Base-by-base conservation (phyloP, 2,329 filamentous ascomycete species). In the Stachybotrys chartarum region DNA sequence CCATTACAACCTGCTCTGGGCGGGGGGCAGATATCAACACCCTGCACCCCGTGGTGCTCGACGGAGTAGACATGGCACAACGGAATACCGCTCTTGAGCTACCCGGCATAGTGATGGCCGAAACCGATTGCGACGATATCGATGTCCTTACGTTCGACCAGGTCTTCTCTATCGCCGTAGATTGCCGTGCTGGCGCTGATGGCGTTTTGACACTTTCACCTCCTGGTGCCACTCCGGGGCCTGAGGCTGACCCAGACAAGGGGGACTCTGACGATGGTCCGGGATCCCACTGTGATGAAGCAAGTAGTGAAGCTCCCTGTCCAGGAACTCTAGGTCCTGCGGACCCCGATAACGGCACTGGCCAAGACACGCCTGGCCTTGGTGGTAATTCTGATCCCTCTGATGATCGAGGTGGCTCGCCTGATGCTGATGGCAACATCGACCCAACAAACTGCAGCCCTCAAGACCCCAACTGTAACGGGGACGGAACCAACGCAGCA, bases 31-130 rank as follows among this genome's bases (percentile, higher is more conserved):
- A 56, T 49, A 66, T 72, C 42, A 60, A 60, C 30, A 60, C 61
- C 11, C 60, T 72, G 46, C 58, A 69, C 55, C 69, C 68, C 3
- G 63, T 70, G 30, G 61, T 69, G 32, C 57, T 70, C 51, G 60
- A 60, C 32, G 57, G 60, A 5, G 55, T 52, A 14, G 51, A 54
- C 30, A 39, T 58, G 17, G 39, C 48, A 12, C 54, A 58, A 17
- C 57, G 55, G 30, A 60, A 60, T 1, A 39, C 56, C 12, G 42
- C 54, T 11, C 47, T 55, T 18, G 51, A 54, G 5, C 47, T 57
- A 7, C 45, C 47, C 2, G 53, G 47, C 3, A 54, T 55, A 32
- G 54, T 51, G 30, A 30, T 58, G 1, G 52, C 57, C 8, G 45
- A 48, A 17, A 30, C 51, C 5, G 46, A 50, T 45, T 53, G 54